Percentiles rank a stretch among this genome's conserved stretches.
Evolutionary conservation across 108 stramenopile species (phyloP).

Genomic region (Conticribra weissflogii): DNA sequence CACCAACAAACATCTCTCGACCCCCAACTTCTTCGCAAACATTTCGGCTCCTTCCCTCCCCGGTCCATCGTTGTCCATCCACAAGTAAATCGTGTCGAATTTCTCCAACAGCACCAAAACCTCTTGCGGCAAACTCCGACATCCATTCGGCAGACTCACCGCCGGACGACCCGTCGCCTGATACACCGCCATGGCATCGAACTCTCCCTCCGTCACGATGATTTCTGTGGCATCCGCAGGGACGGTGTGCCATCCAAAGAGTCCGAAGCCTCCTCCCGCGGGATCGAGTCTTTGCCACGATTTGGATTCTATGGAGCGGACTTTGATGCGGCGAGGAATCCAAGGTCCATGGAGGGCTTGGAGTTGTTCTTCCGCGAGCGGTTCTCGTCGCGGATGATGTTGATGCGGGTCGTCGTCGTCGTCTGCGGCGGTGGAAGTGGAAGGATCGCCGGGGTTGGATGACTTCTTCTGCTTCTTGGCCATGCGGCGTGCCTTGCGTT

Average conservation of each 20-base stretch:
- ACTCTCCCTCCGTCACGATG: slow-evolving; percentile 97
- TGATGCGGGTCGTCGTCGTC: slow-evolving; percentile 3
- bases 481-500: slow-evolving; percentile 10
- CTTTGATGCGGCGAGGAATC: slow-evolving; percentile 82
- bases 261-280: slow-evolving; percentile 90
- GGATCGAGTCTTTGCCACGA: slow-evolving; percentile 83
- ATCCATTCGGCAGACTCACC: slow-evolving; percentile 93
- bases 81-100: slow-evolving; percentile 92
- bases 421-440: background rate
- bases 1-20: slow-evolving; percentile 78
- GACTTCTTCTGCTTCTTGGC: background rate
- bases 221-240: slow-evolving; percentile 70
- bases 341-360: slow-evolving; percentile 45
- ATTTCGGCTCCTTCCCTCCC: slow-evolving; percentile 88
- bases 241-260: slow-evolving; percentile 96
- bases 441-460: background rate
- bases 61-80: slow-evolving; percentile 96
- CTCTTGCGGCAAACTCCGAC: slow-evolving; percentile 85
- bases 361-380: slow-evolving; percentile 12
- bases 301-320: slow-evolving; percentile 81
- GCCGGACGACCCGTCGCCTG: slow-evolving; percentile 90
- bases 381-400: too few species aligned
- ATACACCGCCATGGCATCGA: slow-evolving; percentile 98
- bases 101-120: slow-evolving; percentile 90
- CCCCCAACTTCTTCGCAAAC: slow-evolving; percentile 90